Base-by-base conservation (phyloP, 495 filamentous ascomycete genomes). In the Hypoxylon fragiforme region DNA sequence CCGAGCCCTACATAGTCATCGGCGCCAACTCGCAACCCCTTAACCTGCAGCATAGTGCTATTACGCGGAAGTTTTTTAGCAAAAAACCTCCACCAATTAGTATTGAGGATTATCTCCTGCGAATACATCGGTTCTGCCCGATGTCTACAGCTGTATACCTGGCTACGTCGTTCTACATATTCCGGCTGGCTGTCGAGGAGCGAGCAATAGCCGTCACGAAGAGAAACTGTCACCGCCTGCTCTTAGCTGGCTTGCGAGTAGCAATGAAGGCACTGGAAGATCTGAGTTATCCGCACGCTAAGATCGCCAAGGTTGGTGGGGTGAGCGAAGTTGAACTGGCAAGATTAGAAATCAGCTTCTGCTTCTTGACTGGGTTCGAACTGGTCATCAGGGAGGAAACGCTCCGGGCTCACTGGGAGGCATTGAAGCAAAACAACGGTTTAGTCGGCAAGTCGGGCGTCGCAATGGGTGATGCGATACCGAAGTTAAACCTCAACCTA, bases 91-190 rank as follows among this genome's bases (percentile, higher is more conserved):
- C 94, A 7, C 81, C 84, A 1, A 90, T 97, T 44, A 74, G 86
- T 7, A 74, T 97, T 37, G 84, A 87, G 59, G 87, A 95, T 39
- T 98, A 98, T 68, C 78, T 97, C 14, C 71, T 84, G 54, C 88
- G 94, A 36, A 82, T 97, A 40, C 92, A 97, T 67, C 79, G 77
- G 30, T 97, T 85, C 68, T 98, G 94, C 58, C 92, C 95, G 15
- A 88, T 97, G 83, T 95, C 91, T n/a, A 92, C 94, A 2, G 92
- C 85, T 12, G 95, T 97, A 24, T 96, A 94, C 61, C 84, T 98
- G n/a, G 91, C 94, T 1, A 85, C 94, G 1, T 90, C 89, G 37
- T 72, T 86, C n/a, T 97, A 97, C 68, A 91, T 96, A 44, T 86
- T 90, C 62, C 80, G 83, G 41, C 80, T 97, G 32, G 86, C 84